Evolutionary conservation across 768 basidiomycete genomes (phyloP).

Genomic region (Collybiopsis confluens): DNA sequence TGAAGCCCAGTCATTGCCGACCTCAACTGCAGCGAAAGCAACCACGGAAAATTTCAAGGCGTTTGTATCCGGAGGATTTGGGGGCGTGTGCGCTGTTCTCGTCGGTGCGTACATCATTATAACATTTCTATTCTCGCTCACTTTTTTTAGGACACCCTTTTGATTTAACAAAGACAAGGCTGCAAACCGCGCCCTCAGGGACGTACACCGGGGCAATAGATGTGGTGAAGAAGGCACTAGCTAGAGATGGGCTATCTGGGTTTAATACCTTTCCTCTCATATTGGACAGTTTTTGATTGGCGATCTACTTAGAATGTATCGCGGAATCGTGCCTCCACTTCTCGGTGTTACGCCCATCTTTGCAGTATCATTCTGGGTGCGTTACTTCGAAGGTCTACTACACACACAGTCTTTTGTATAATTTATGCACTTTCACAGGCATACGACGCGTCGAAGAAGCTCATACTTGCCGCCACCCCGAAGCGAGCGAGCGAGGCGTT

Average conservation of each 20-base stretch:
- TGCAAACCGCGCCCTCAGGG: constrained; percentile 89
- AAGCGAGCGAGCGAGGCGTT: constrained; percentile 60
- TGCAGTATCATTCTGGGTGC: constrained; percentile 95
- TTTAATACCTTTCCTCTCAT: constrained; percentile 27
- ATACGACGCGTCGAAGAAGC: constrained; percentile 87
- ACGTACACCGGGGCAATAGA: constrained; percentile 90
- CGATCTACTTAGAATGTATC: constrained; percentile 58
- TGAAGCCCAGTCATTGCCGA: constrained; percentile 26
- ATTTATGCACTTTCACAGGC: constrained; percentile 44
- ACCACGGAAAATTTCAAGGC: constrained; percentile 62
- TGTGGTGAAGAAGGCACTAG: constrained; percentile 86
- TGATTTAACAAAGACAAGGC: constrained; percentile 92
- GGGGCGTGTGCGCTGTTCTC: constrained; percentile 81
- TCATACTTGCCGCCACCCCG: constrained; percentile 80
- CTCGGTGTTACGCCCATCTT: constrained; percentile 97
- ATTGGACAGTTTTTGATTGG: constrained; percentile 1
- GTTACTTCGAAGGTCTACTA: constrained; percentile 17
- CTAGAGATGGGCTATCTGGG: constrained; percentile 90
- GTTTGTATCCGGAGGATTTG: constrained; percentile 92
- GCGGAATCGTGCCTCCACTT: constrained; percentile 90
- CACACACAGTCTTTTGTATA: not conserved
- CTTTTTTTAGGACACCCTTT: constrained; percentile 81
- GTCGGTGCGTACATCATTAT: constrained; percentile 69
- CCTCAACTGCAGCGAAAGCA: constrained; percentile 15
- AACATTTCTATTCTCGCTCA: too few species aligned